Percentiles rank a stretch among this genome's conserved stretches.
Conservation (phyloP, 352 stramenopile genomes). For the Globisporangium mamillatum region DNA sequence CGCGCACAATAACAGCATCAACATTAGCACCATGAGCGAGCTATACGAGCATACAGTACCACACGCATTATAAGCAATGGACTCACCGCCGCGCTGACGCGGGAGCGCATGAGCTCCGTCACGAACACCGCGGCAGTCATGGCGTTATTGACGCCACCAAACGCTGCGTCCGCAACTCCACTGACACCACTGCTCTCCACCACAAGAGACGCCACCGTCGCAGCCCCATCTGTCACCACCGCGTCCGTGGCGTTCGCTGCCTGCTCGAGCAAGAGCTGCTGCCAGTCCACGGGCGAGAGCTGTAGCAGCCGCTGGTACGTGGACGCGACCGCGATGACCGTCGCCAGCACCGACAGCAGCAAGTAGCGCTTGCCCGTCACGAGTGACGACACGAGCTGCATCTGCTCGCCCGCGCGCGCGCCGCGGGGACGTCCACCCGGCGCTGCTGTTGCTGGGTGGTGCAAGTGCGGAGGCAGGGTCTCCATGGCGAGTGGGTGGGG, state of each 20-base stretch:
- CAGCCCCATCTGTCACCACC: slow-evolving; percentile 1
- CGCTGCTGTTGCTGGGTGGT: background rate
- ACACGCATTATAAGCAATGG: background rate
- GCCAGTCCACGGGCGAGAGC: slow-evolving; percentile 17
- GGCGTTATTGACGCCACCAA: background rate
- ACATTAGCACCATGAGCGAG: background rate
- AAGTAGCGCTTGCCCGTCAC: slow-evolving; percentile 58
- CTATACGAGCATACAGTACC: background rate
- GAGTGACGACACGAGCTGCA: slow-evolving; percentile 37
- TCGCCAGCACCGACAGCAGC: slow-evolving; percentile 59
- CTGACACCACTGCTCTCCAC: background rate
- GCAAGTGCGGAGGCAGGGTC: background rate
- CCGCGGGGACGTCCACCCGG: background rate
- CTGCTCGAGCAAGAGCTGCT: slow-evolving; percentile 14
- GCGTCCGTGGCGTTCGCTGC: slow-evolving; percentile 6
- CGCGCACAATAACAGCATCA: slow-evolving; percentile 3
- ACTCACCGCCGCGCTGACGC: slow-evolving; percentile 53
- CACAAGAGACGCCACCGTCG: background rate
- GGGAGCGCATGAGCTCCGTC: slow-evolving; percentile 48
- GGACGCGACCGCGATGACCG: slow-evolving; percentile 43
- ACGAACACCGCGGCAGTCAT: slow-evolving; percentile 26
- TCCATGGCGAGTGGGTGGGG: background rate
- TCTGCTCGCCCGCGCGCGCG: slow-evolving; percentile 10
- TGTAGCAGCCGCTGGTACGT: slow-evolving; percentile 39
- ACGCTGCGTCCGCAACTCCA: background rate